These are phyloP conservation scores for Trichocladium antarcticum DNA, from an alignment of 495 filamentous ascomycete species.

Conservation along the genomic window DNA sequence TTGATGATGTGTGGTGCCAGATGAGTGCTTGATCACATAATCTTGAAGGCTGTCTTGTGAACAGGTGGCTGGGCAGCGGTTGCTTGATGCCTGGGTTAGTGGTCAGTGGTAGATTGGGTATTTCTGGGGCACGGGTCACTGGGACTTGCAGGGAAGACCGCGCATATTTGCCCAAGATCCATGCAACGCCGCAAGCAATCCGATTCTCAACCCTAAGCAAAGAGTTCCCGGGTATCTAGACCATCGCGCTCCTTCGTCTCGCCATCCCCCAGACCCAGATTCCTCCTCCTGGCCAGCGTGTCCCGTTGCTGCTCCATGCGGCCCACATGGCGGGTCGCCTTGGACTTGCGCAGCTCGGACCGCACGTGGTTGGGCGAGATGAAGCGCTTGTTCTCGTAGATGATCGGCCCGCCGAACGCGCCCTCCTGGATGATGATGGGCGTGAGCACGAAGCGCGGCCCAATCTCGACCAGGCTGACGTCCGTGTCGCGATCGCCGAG, in stretches of 20 bases:
- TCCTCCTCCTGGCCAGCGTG: slow-evolving; percentile 58
- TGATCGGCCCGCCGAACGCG: slow-evolving; percentile 89
- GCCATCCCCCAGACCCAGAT: slow-evolving; percentile 59
- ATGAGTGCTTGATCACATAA: no score
- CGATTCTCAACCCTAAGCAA: slow-evolving; percentile 47
- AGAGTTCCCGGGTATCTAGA: slow-evolving; percentile 71
- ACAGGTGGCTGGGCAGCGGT: no score
- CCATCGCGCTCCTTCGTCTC: slow-evolving; percentile 51
- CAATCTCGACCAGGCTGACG: slow-evolving; percentile 81
- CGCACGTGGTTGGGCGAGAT: slow-evolving; percentile 92
- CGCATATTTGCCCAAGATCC: no score
- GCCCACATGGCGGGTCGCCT: slow-evolving; percentile 62
- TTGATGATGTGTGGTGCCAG: no score
- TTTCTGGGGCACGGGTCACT: no score
- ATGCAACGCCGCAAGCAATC: neutral
- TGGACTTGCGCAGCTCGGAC: slow-evolving; percentile 59
- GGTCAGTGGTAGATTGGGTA: no score
- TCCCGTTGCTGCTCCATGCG: slow-evolving; percentile 65
- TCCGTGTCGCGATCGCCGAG: slow-evolving; percentile 49
- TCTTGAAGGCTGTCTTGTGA: no score
- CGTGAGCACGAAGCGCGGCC: slow-evolving; percentile 86
- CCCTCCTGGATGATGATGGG: slow-evolving; percentile 94
- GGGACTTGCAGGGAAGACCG: no score
- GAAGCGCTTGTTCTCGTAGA: slow-evolving; percentile 98
- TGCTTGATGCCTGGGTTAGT: no score